Base-by-base conservation (phyloP, 805 yeast genomes). In the Saccharomycopsis babjevae region DNA sequence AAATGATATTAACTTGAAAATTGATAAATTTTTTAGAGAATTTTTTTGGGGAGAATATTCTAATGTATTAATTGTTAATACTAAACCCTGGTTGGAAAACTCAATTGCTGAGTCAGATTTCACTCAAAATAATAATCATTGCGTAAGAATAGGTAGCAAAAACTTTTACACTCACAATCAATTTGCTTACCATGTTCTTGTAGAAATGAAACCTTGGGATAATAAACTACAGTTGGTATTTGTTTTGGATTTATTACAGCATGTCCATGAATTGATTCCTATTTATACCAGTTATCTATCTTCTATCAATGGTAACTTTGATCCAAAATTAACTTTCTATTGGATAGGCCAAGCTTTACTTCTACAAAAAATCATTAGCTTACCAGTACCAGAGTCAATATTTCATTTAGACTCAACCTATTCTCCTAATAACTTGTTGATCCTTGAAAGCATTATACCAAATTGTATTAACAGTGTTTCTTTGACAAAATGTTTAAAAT, bases 141-240 rank as follows among this genome's bases (percentile, higher is more conserved):
- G 75, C 0, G 68, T 84, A 1, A 68, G 70, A 0, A 73, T 83
- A 15, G 83, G 83, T 65, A 79, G 77, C 56, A 79, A 74, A 61
- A 72, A 74, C 3, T 87, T 84, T 72, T 82, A 75, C 63, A 75
- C 87, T 38, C 80, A 86, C 68, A 91, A 93, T 71, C 85, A 84
- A 68, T 74, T 86, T 34, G 72, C 89, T 3, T 84, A 83, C 67
- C 79, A 84, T 2, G 71, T 89, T 5, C 69, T 91, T 25, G 83
- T 83, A 7, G 74, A 77, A 36, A 75, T 92, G 67, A 89, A 87
- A 67, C 96, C 97, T 0, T 85, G 96, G 89, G 91, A 88, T 64
- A 86, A 88, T 64, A 79, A 78, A 20, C 62, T 73, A 32, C 96
- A 90, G 66, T 73, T 85, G 60, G 79, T 79, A 15, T 76, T 87